Base-by-base conservation (phyloP, 208 protist species). In the Crithidia brevicula region DNA sequence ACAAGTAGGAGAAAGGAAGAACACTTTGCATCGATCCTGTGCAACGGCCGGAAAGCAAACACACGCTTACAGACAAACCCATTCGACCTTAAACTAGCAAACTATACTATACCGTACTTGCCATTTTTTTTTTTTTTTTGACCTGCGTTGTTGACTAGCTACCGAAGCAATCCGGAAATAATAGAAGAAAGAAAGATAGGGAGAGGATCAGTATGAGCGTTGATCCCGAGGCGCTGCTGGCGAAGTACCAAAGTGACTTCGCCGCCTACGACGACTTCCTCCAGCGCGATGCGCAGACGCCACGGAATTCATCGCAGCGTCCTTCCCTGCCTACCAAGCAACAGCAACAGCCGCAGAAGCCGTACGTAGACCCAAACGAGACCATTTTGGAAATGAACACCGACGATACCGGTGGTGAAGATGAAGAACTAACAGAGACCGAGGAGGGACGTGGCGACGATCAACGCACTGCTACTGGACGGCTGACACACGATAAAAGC, bases 261-360 rank as follows among this genome's bases (percentile, higher is more conserved):
- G 52, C 69, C 34, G 50, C 22, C 25, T 63, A 68, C 52, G 69
- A 75, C 6, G 33, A 40, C 13, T 75, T 62, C 25, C 22, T 64
- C 28, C 40, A n/a, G 0, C 31, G 25, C 6, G 59, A 60, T 49
- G 0, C 49, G 11, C 40, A 56, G 57, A 43, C 47, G 28, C 56
- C 56, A 18, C 53, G 4, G 8, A 23, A 28, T 11, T 18, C 53
- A 27, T 54, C 52, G 65, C 52, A 61, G 56, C 56, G 40, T 36
- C 34, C 27, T 22, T 4, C 36, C 13, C 2, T 25, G 38, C 25
- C 56, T 16, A 22, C 36, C 27, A 33, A 38, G 30, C 43, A 38
- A 20, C 36, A 4, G 11, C 53, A 43, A 20, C 36, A 33, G 28
- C 31, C 18, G 18, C 67, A 28, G 49, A 33, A 58, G 20, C 38